phyloP scores from a whole-genome alignment of 768 basidiomycete genomes.

The Russula brevipes region DNA sequence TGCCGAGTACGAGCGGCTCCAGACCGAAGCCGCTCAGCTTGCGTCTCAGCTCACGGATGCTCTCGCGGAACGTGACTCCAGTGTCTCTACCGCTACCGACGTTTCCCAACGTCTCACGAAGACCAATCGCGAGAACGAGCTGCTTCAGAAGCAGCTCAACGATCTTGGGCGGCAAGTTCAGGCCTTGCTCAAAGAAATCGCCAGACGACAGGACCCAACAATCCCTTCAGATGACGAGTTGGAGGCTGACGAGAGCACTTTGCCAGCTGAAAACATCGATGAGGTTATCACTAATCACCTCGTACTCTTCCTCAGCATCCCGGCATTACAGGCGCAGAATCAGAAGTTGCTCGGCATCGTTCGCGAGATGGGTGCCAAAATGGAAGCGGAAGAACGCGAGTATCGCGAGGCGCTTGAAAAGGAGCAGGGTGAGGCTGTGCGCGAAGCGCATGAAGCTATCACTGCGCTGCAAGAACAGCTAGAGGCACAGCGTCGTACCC shows the following conservation, averaged over 20 bases:
- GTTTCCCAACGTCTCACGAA: conserved; percentile 32
- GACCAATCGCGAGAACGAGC: conserved; percentile 22
- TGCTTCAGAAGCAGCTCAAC: conserved; percentile 23
- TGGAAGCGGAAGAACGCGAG: conserved; percentile 82
- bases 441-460: conserved; percentile 86
- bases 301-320: conserved; percentile 78
- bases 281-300: conserved; percentile 84
- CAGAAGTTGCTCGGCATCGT: conserved; percentile 81
- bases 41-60: conserved; percentile 73
- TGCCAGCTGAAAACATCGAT: conserved; percentile 56
- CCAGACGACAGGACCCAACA: conserved; percentile 76
- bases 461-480: conserved; percentile 71
- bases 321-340: conserved; percentile 85
- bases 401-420: conserved; percentile 62
- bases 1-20: conserved; percentile 79
- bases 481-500: conserved; percentile 68
- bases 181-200: conserved; percentile 68
- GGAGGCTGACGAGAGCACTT: conserved; percentile 39
- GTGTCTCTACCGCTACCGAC: conserved; percentile 51
- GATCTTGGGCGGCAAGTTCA: conserved; percentile 60
- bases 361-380: conserved; percentile 72
- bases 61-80: conserved; percentile 68
- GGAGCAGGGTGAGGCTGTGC: conserved; percentile 74
- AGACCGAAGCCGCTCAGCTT: conserved; percentile 73
- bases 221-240: conserved; percentile 67